Base-by-base conservation (phyloP, 179 eudicot species). In the Spergularia azorica region DNA sequence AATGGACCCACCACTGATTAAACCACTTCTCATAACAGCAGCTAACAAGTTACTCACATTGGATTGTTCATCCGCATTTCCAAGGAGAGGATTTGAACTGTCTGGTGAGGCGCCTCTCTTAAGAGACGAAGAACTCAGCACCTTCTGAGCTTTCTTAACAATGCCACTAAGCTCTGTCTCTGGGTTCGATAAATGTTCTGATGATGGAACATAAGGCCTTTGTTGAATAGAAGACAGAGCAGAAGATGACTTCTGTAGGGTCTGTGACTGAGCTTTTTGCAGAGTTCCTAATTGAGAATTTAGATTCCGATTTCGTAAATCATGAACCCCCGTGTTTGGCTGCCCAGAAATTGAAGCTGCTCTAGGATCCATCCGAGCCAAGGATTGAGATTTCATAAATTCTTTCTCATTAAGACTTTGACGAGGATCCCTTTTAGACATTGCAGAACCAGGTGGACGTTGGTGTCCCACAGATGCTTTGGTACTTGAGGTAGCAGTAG, bases 21-120 rank as follows among this genome's bases (percentile, higher is more conserved):
- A 67, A 63, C 87, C 91, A 75, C 87, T 87, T 70, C 88, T 87
- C 85, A 83, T 76, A 13, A 87, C 87, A 77, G 94, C 86, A 79
- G 89, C 87, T 84, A 91, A 81, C 85, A 89, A 82, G 80, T 76
- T 82, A 74, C 89, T 84, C 52, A 89, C 79, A 63, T 79, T 81
- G 9, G 85, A 63, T 73, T 85, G 87, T 60, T 78, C 92, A 36
- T 70, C 52, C 17, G 76, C 65, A 65, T 86, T 83, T 68, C 80
- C 81, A 79, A 70, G 57, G 75, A 73, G 77, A 56, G 74, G 73
- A 79, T 75, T 86, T 58, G 80, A 56, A 76, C 61, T 80, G 68
- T 79, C 90, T 39, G 76, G 80, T 39, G 83, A 77, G 15, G 80
- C 32, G 51, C 69, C 84, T 39, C 48, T 76, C 72, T 76, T 63